Base-by-base conservation (phyloP, 1,284 basidiomycete species). In the Exobasidium cylindrosporum region DNA sequence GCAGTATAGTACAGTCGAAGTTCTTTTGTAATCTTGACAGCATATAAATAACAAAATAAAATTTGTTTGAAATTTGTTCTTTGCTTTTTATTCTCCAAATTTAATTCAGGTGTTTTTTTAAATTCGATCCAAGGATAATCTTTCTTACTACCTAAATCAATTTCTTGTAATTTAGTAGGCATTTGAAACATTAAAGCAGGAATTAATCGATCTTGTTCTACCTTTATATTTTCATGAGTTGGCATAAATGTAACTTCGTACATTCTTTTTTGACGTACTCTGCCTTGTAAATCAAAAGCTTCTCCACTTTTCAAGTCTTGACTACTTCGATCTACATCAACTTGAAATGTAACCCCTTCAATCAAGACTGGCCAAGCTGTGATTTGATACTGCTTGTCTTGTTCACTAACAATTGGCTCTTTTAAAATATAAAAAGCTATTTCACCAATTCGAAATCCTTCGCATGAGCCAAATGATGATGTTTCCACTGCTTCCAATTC, bases 401-500 rank as follows among this genome's bases (percentile, higher is more conserved):
- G 44, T 0, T 68, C 65, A 29, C 67, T 65, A 14, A 64, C 61
- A 1, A 73, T 32, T 3, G 71, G 67, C 24, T 61, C 24, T 26
- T 62, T 54, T 21, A 73, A 62, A n/a, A 40, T 30, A 57, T 60
- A 63, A 65, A 65, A 72, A 0, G 62, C 69, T 31, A 72, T 49
- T 56, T 73, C 71, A 17, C 69, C 69, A 1, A 66, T 50, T 1
- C 71, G 57, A 61, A 63, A 71, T 14, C 71, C 63, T 47, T 73
- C 71, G 49, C 61, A 63, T 26, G 70, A 57, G 17, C 69, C 67
- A 7, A 54, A 58, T 29, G 62, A 58, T 31, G 60, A 35, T 24
- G 64, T 50, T 30, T 64, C 58, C 65, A 67, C 63, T 21, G 4
- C 4, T 4, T 4, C 29, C 17, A 59, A 46, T 57, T 72, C 69